phyloP scores from a whole-genome alignment of 768 basidiomycete genomes.

The Pleurotus ostreatus region DNA sequence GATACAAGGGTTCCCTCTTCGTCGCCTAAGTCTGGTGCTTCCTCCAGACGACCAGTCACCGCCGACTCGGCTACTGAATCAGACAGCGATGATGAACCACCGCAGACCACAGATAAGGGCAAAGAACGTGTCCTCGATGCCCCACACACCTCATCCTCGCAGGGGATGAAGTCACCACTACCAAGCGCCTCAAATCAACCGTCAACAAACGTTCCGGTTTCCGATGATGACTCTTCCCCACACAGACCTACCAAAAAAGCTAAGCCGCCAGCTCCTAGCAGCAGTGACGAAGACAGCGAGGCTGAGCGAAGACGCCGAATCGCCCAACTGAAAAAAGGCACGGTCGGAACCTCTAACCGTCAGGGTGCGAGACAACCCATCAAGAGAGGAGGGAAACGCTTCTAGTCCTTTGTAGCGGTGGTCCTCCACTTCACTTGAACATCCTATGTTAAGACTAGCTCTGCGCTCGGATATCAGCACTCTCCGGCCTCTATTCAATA shows the following conservation, averaged over 20 bases:
- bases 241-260: constrained; percentile 47
- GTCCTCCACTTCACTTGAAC: background rate
- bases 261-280: constrained; percentile 31
- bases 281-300: constrained; percentile 59
- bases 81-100: constrained; percentile 26
- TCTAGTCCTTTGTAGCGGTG: constrained; percentile 30
- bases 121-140: constrained; percentile 12
- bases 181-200: constrained; percentile 5
- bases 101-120: constrained; percentile 18
- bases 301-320: constrained; percentile 41
- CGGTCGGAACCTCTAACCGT: constrained; percentile 29
- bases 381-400: constrained; percentile 72
- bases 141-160: constrained; percentile 15
- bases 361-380: constrained; percentile 64
- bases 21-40: background rate
- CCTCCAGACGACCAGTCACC: constrained; percentile 11
- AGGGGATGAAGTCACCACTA: background rate
- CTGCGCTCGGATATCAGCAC: background rate
- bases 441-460: constrained; percentile 6
- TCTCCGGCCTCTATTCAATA: constrained; percentile 6
- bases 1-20: background rate
- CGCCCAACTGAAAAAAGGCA: constrained; percentile 36
- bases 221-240: constrained; percentile 55
- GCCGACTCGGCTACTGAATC: constrained; percentile 46
- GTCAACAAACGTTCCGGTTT: constrained; percentile 22